These are phyloP conservation scores for Peribolospora kevripleyi DNA, from an alignment of 768 basidiomycete genomes.

Conservation along the genomic window DNA sequence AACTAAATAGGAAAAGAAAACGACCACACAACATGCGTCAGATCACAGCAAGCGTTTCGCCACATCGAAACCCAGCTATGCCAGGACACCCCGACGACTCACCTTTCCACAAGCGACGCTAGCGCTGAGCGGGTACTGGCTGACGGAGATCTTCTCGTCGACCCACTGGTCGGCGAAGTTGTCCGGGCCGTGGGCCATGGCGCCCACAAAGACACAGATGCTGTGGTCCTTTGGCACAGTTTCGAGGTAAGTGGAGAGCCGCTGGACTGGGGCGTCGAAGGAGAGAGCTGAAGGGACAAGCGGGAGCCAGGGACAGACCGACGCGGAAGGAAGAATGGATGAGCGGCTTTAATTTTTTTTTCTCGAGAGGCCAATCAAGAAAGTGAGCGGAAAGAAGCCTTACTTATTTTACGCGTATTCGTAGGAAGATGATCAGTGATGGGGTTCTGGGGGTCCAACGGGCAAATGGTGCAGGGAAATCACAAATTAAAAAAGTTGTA, in stretches of 20 bases:
- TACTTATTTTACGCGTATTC: constrained; percentile 87
- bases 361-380: no score
- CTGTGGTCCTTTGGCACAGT: constrained; percentile 68
- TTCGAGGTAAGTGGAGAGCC: constrained; percentile 59
- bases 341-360: not conserved
- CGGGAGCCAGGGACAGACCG: not conserved
- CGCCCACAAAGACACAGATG: constrained; percentile 85
- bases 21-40: not conserved
- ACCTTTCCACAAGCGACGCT: constrained; percentile 95
- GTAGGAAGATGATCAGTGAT: constrained; percentile 78
- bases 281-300: constrained; percentile 40
- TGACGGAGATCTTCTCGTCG: constrained; percentile 90
- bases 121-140: constrained; percentile 42
- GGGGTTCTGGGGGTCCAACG: constrained; percentile 40
- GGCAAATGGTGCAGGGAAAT: not conserved
- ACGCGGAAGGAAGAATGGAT: not conserved
- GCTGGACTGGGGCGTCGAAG: constrained; percentile 59
- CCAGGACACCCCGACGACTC: constrained; percentile 19
- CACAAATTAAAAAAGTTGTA: not conserved
- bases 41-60: not conserved
- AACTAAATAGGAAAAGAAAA: constrained; percentile 28
- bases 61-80: not conserved
- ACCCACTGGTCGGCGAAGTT: constrained; percentile 89
- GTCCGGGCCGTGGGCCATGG: constrained; percentile 90
- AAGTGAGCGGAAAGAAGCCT: constrained; percentile 17